Evolutionary conservation across 2,329 filamentous ascomycete genomes (phyloP), one percentile per base, ranked within the genome.

Genomic region (Fusarium nodosum): DNA sequence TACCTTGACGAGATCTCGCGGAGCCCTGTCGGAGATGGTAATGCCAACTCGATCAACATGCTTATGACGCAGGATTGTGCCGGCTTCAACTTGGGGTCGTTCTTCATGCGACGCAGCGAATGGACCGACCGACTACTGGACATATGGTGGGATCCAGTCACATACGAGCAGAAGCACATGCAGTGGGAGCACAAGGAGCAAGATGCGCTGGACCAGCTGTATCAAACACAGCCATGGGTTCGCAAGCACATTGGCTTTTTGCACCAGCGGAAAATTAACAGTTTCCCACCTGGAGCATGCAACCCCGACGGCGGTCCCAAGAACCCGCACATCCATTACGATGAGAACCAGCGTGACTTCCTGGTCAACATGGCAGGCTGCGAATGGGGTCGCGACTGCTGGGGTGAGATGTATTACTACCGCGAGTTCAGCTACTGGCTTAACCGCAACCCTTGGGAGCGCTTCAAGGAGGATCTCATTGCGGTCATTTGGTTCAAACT

Each of bases 161-260:
- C 91, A 60, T 99, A 99, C 79, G 96, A 99, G 81, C 96, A 99
- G 81, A 97, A 94, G 78, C 96, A 99, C 79, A 97, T 97, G 94
- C 88, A 96, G 67, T 99, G 96, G 96, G 94, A 96, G 76, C 96
- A 99, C 84, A 98, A 98, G 79, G 96, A 99, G 79, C 96, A 99
- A 81, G 94, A 98, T 77, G 93, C 94, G 3, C 83, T 99, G 42
- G 94, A 97, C 81, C 92, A 97, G 81, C 85, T 99, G 67, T 99
- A 99, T 82, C 87, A 86, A 60, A 91, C 91, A 57, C 95, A 98
- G 78, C 93, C 96, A 1, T 99, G 96, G 94, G 89, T 98, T 56
- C 90, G 96, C 62, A 90, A 93, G 58, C 92, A 96, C 74, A 90
- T 94, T 5, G 95, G 89, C 7, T 99, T 99, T 81, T 86, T 97